Evolutionary conservation across 2,329 filamentous ascomycete genomes (phyloP).

Genomic region (Claviceps capensis): DNA sequence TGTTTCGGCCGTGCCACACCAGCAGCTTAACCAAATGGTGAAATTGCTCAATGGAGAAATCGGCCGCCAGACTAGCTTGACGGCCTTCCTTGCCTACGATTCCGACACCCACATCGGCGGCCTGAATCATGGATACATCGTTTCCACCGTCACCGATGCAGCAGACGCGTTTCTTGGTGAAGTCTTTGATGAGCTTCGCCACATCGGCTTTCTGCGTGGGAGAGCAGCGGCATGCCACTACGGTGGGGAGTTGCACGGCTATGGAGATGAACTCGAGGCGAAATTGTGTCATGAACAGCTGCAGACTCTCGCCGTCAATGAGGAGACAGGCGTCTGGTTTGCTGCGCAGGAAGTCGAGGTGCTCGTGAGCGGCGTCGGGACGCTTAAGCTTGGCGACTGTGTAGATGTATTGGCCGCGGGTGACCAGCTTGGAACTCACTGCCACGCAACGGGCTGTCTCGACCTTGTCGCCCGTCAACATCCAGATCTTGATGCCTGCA

Average conservation of each 20-base stretch:
- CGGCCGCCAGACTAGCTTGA: slow-evolving; percentile 86
- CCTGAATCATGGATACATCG: slow-evolving; percentile 98
- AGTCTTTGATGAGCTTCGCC: slow-evolving; percentile 74
- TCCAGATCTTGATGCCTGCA: slow-evolving; percentile 98
- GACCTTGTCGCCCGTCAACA: slow-evolving; percentile 97
- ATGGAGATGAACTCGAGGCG: slow-evolving; percentile 74
- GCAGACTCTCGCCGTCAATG: slow-evolving; percentile 85
- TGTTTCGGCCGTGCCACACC: slow-evolving; percentile 98
- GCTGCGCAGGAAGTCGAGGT: slow-evolving; percentile 75
- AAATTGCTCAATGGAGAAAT: slow-evolving; percentile 95
- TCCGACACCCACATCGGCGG: slow-evolving; percentile 91
- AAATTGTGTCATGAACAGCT: slow-evolving; percentile 71
- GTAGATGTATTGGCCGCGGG: slow-evolving; percentile 88
- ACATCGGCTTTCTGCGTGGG: slow-evolving; percentile 95
- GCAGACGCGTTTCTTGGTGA: slow-evolving; percentile 89
- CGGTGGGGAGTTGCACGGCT: slow-evolving; percentile 76
- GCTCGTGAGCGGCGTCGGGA: slow-evolving; percentile 73
- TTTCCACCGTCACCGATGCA: slow-evolving; percentile 98
- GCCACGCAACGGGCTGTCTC: slow-evolving; percentile 95
- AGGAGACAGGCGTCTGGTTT: slow-evolving; percentile 80
- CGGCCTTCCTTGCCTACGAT: slow-evolving; percentile 97
- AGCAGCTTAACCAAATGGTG: slow-evolving; percentile 88
- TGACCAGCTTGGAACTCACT: slow-evolving; percentile 85
- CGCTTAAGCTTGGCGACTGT: slow-evolving; percentile 76
- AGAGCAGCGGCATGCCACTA: slow-evolving; percentile 92